Conservation (phyloP, 2,329 filamentous ascomycete genomes). For the Aspergillus unguis region DNA sequence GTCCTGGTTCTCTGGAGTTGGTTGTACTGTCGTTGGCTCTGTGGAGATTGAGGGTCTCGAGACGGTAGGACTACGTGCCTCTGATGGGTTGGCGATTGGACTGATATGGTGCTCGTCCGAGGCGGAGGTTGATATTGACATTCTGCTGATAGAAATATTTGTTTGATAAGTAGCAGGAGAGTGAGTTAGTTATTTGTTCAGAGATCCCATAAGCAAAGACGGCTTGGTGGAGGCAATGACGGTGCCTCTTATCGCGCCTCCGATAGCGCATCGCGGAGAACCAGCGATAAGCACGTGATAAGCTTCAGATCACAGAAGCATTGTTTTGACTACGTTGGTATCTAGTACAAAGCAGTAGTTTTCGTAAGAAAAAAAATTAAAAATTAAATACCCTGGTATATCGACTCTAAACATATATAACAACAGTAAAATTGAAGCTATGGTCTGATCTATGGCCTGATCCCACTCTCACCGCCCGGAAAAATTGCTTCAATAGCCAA, state of each 20-base stretch:
- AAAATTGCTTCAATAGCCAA: slow-evolving; percentile 7
- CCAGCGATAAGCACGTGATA: not conserved
- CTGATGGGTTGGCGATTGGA: not conserved
- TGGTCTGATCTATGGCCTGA: slow-evolving; percentile 18
- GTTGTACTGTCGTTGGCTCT: slow-evolving; percentile 21
- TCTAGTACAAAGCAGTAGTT: no score
- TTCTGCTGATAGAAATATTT: not conserved
- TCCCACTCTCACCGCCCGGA: slow-evolving; percentile 19
- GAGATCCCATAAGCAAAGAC: not conserved
- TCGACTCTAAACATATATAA: no score
- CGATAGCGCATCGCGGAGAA: slow-evolving; percentile 1
- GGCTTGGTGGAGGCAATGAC: not conserved
- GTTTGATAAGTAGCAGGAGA: no score
- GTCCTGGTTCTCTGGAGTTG: slow-evolving; percentile 18
- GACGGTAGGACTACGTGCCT: not conserved
- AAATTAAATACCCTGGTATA: no score
- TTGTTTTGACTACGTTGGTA: not conserved
- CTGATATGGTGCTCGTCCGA: slow-evolving; percentile 3
- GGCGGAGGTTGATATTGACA: not conserved
- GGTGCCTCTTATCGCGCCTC: not conserved
- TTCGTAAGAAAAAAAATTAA: no score
- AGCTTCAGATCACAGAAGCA: not conserved
- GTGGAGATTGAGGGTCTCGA: not conserved
- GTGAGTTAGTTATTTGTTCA: no score
- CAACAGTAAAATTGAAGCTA: not conserved